Evolutionary conservation across 2,329 filamentous ascomycete genomes (phyloP).

Genomic region (Colletotrichum liriopes): DNA sequence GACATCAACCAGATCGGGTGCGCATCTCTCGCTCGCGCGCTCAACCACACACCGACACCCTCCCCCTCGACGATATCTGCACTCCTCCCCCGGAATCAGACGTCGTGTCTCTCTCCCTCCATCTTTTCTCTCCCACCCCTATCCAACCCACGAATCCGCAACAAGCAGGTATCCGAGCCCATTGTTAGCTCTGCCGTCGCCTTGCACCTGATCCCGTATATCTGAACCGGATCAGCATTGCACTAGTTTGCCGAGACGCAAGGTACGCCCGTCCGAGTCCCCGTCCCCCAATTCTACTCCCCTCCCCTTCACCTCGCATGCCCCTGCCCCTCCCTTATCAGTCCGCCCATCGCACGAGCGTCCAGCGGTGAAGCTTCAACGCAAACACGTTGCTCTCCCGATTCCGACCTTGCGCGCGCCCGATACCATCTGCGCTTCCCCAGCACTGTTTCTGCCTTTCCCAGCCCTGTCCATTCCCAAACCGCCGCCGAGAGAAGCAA

Average conservation of each 20-base stretch:
- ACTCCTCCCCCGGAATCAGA: constrained; percentile 39
- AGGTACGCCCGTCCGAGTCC: constrained; percentile 41
- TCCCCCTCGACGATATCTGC: constrained; percentile 31
- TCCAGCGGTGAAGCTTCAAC: constrained; percentile 42
- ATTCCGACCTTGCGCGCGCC: constrained; percentile 29
- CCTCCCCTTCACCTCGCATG: constrained; percentile 10
- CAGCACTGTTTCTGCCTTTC: constrained; percentile 21
- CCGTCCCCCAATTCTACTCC: constrained; percentile 15
- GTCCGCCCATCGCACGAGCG: constrained; percentile 38
- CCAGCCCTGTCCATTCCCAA: constrained; percentile 17
- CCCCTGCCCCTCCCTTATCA: constrained; percentile 42
- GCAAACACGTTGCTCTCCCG: constrained; percentile 35
- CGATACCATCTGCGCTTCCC: constrained; percentile 13
- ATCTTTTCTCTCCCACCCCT: constrained; percentile 13
- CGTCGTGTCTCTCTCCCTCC: constrained; percentile 25
- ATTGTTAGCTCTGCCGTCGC: constrained; percentile 37
- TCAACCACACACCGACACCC: constrained; percentile 24
- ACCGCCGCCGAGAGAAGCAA: constrained; percentile 25
- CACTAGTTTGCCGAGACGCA: constrained; percentile 41
- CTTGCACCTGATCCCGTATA: constrained; percentile 42
- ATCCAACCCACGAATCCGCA: constrained; percentile 20
- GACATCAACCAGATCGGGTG: constrained; percentile 26
- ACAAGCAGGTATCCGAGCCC: constrained; percentile 39
- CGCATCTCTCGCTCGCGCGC: not conserved
- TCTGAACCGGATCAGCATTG: constrained; percentile 42